Conservation (phyloP, 2,329 filamentous ascomycete genomes). For the Chrysoporthe austroafricana region DNA sequence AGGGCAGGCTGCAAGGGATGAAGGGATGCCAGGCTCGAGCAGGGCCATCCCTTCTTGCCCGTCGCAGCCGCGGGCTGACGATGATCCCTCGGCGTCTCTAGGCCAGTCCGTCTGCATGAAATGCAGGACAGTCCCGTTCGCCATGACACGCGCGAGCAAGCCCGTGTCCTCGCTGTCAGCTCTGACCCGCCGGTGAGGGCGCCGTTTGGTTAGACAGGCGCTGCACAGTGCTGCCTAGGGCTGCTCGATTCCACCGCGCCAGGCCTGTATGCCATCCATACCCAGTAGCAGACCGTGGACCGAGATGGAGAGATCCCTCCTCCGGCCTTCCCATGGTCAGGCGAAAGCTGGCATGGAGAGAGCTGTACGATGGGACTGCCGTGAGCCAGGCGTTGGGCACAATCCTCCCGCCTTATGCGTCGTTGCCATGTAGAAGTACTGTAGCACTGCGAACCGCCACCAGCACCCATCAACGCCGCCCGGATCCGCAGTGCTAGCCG, state of each 20-base stretch:
- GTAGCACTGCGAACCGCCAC: neutral
- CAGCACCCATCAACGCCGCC: neutral
- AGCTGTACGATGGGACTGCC: neutral
- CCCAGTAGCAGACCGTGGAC: too few species aligned
- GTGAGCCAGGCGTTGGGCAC: neutral
- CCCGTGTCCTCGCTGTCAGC: neutral
- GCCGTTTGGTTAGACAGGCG: neutral
- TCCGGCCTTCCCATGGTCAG: constrained; percentile 7
- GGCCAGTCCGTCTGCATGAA: neutral
- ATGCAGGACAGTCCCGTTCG: neutral
- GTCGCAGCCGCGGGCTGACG: constrained; percentile 28
- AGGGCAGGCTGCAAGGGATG: constrained; percentile 21
- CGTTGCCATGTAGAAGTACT: neutral
- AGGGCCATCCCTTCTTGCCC: constrained; percentile 20
- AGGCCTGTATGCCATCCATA: too few species aligned
- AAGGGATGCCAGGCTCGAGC: constrained; percentile 6
- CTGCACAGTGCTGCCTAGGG: neutral
- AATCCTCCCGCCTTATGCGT: neutral
- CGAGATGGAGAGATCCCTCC: too few species aligned
- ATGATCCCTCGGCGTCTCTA: constrained; percentile 12
- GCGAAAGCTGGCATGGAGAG: constrained; percentile 2
- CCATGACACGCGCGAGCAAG: neutral
- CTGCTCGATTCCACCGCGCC: neutral
- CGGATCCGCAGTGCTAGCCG: neutral
- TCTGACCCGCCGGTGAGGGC: neutral